Evolutionary conservation across 2,329 filamentous ascomycete species (phyloP), one percentile per base, ranked within the genome.

Genomic region (Cladosporium halotolerans): DNA sequence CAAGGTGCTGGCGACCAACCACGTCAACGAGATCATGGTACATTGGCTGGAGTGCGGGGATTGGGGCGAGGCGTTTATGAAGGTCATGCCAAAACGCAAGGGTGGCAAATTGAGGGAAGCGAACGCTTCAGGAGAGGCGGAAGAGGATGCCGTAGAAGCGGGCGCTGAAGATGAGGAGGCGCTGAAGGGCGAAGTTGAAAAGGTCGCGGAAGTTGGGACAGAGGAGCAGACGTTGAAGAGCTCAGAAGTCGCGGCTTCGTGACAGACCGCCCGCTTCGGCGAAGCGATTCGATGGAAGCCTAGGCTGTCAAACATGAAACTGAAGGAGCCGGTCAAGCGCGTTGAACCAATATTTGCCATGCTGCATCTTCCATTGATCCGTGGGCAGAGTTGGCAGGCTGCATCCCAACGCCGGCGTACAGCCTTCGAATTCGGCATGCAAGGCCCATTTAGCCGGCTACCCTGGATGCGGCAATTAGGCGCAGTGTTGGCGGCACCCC

Each of bases 11-110:
- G 85, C 92, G 3, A 96, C 92, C 7, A 99, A 97, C 66, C 93
- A 99, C 66, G 93, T 99, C 1, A 82, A 93, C 44, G 92, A 97
- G 72, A 97, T 99, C 58, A 96, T 99, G 89, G 73, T 96, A 43
- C 84, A 83, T 60, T 99, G 91, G 90, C 71, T 99, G 52, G 89
- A 96, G 70, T 82, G 82, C 45, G 88, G 88, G 2, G 87, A 97
- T 68, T 99, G 93, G 93, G 91, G 86, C 1, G 77, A 87, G 65
- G 91, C 93, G 0, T 99, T 99, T 68, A 73, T 91, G 71, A 79
- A 82, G 47, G 89, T 95, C 3, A 91, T 99, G 61, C 93, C 93
- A 0, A 90, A 89, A 71, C 78, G 93, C 57, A 99, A 99, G 70
- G 89, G 89, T 1, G 89, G 86, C 0, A 80, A 78, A 52, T 66